These are phyloP conservation scores for Williopsis jadinii DNA, from an alignment of 1,139 yeast species.

Conservation along the genomic window DNA sequence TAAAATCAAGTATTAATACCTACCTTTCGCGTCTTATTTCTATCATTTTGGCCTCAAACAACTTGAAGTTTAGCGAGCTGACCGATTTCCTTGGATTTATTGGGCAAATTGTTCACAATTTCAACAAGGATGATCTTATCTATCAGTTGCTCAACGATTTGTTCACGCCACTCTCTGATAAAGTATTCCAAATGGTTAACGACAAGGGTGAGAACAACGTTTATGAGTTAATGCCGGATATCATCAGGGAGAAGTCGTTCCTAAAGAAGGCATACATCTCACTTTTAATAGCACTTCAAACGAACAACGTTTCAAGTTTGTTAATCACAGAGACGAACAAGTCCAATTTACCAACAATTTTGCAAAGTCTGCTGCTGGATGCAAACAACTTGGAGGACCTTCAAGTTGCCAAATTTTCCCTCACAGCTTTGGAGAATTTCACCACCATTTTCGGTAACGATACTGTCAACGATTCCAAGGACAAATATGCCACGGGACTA, in stretches of 20 bases:
- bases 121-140: constrained; percentile 57
- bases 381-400: constrained; percentile 50
- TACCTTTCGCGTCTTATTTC: constrained; percentile 71
- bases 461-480: constrained; percentile 44
- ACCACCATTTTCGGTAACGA: constrained; percentile 67
- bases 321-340: constrained; percentile 64
- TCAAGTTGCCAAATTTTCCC: constrained; percentile 57
- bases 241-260: constrained; percentile 50
- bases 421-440: constrained; percentile 62
- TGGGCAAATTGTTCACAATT: constrained; percentile 81
- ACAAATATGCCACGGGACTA: constrained; percentile 47
- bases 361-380: constrained; percentile 61
- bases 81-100: constrained; percentile 78
- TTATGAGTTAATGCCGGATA: constrained; percentile 35
- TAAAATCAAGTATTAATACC: constrained; percentile 45
- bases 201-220: constrained; percentile 35
- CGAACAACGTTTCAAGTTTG: constrained; percentile 75
- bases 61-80: constrained; percentile 58
- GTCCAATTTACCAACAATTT: constrained; percentile 51
- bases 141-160: constrained; percentile 70
- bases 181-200: constrained; percentile 51
- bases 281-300: constrained; percentile 59
- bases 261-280: constrained; percentile 67
- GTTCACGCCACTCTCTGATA: constrained; percentile 64
- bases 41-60: constrained; percentile 60